Evolutionary conservation across 2,329 filamentous ascomycete species (phyloP).

Genomic region (Aureobasidium sp.): DNA sequence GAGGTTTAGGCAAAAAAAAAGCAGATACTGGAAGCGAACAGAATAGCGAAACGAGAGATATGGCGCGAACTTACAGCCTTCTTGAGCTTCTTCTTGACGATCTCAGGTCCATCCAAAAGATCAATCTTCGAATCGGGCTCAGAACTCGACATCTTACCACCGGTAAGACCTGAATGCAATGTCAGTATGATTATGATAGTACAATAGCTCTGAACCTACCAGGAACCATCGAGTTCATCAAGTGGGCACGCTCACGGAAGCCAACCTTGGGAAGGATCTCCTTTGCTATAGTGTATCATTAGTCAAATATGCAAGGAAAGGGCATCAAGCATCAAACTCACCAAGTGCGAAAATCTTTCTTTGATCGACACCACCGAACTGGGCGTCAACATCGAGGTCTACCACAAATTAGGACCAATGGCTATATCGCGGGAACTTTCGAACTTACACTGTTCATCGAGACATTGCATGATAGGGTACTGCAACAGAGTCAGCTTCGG

Average conservation of each 20-base stretch:
- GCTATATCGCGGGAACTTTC: background rate
- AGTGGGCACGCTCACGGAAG: constrained; percentile 67
- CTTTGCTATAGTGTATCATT: background rate
- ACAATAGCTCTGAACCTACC: background rate
- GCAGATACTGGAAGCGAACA: background rate
- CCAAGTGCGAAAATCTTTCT: constrained; percentile 83
- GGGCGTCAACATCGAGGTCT: constrained; percentile 74
- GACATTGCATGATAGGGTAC: constrained; percentile 62
- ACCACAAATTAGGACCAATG: constrained; percentile 44
- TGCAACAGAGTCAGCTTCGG: background rate
- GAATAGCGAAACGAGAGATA: background rate
- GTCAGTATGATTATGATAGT: background rate
- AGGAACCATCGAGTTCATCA: constrained; percentile 52
- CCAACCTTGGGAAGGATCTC: constrained; percentile 53
- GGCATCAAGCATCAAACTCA: constrained; percentile 53
- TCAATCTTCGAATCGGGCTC: constrained; percentile 83
- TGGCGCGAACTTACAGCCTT: constrained; percentile 50
- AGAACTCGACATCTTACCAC: constrained; percentile 71
- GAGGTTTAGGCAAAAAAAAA: no score
- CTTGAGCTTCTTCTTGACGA: constrained; percentile 71
- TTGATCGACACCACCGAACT: constrained; percentile 82
- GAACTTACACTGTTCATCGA: constrained; percentile 65
- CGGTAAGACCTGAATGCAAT: constrained; percentile 33
- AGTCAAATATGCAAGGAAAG: constrained; percentile 44
- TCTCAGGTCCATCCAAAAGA: constrained; percentile 62